Evolutionary conservation across 2,329 filamentous ascomycete species (phyloP).

Genomic region (Calonectria ilicicola): DNA sequence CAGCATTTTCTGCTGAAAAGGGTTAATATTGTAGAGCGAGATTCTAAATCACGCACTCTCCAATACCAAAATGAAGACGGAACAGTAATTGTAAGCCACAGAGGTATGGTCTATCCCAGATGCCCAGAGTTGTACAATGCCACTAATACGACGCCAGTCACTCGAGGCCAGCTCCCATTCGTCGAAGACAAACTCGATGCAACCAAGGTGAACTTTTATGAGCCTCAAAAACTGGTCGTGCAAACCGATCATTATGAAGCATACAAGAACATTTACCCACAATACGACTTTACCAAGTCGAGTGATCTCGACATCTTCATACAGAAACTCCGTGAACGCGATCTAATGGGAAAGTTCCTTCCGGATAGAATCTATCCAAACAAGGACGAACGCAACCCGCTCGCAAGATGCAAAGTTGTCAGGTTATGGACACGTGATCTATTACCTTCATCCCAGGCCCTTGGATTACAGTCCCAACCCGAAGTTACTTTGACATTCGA

Average conservation of each 20-base stretch:
- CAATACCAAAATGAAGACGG: neutral
- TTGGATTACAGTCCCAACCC: neutral
- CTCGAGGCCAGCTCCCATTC: neutral
- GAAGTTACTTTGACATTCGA: neutral
- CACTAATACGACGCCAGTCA: neutral
- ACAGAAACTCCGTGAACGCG: neutral
- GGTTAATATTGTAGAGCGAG: neutral
- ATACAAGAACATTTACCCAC: neutral
- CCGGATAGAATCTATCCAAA: neutral
- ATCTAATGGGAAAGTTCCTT: neutral
- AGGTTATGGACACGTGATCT: neutral
- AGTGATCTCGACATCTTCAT: neutral
- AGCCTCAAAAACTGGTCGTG: neutral
- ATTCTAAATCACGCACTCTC: neutral
- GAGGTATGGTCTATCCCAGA: neutral
- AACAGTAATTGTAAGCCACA: neutral
- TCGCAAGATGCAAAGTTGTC: neutral
- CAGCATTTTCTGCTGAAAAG: neutral
- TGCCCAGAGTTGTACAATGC: too few relatives aligned
- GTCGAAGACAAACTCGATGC: constrained; percentile 2
- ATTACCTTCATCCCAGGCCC: neutral
- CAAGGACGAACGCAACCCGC: neutral
- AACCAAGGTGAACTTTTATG: neutral
- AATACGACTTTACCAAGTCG: neutral
- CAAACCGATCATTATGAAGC: neutral